phyloP scores from a whole-genome alignment of 2,329 filamentous ascomycete species.

The Trichoderma breve region DNA sequence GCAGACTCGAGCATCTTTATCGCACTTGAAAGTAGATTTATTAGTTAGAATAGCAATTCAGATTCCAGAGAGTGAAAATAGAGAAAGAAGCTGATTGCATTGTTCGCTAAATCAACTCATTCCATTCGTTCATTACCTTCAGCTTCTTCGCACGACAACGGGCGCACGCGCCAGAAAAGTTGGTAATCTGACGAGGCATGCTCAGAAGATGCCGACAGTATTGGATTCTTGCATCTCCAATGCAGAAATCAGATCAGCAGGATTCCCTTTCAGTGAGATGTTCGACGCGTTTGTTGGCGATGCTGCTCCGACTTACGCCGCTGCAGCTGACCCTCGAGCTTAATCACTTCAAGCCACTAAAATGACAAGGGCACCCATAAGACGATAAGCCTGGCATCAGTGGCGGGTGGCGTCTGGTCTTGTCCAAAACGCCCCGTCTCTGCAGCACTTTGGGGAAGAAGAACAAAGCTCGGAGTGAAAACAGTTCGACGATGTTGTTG shows the following conservation, averaged over 20 bases:
- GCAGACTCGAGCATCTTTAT: constrained; percentile 14
- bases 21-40: background rate
- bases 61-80: background rate
- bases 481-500: background rate
- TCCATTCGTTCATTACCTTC: background rate
- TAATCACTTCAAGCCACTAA: background rate
- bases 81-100: background rate
- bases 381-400: background rate
- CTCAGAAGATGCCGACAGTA: background rate
- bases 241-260: no score
- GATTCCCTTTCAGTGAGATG: background rate
- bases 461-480: background rate
- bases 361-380: background rate
- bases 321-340: background rate
- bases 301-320: background rate
- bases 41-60: background rate
- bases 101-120: background rate
- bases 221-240: background rate
- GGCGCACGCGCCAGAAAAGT: constrained; percentile 18
- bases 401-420: background rate
- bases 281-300: background rate
- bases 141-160: constrained; percentile 15
- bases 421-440: background rate
- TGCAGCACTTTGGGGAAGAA: background rate
- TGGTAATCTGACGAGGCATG: constrained; percentile 15